A percentile compares a stretch with the other conserved stretches of the same genome.
phyloP scores from a whole-genome alignment of 306 rosid genomes.

The Trichosanthes cucumerina region DNA sequence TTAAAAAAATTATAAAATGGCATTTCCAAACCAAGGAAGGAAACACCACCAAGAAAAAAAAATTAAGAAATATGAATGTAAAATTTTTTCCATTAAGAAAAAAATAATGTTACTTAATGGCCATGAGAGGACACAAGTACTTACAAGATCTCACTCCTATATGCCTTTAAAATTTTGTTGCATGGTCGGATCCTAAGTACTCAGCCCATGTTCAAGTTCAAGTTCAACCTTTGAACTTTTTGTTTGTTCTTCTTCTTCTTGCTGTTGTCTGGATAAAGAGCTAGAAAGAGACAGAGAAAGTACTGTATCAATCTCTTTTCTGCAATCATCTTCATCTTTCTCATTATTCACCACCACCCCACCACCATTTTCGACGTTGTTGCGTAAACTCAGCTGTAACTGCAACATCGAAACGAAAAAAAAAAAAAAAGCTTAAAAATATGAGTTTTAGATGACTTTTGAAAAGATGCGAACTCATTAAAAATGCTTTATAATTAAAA shows the following conservation, averaged over 20 bases:
- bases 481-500: no score
- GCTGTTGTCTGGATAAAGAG: conserved; percentile 20
- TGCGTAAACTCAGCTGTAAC: conserved; percentile 39
- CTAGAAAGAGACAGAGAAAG: conserved; percentile 48
- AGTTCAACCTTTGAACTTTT: background rate
- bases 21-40: background rate
- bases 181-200: conserved; percentile 57
- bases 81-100: background rate
- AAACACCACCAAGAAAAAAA: background rate
- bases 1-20: no score
- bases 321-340: conserved; percentile 5
- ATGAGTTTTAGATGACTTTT: background rate
- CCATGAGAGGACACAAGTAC: conserved; percentile 34
- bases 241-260: conserved; percentile 3
- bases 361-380: conserved; percentile 12
- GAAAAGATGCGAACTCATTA: background rate
- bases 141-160: conserved; percentile 52
- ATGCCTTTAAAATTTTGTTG: conserved; percentile 9
- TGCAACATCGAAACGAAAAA: conserved; percentile 16
- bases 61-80: background rate
- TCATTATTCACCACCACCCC: background rate
- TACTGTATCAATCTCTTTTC: conserved; percentile 20
- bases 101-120: background rate
- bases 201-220: conserved; percentile 27
- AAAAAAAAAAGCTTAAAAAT: background rate